Percentiles rank a stretch among this genome's conserved stretches.
These are phyloP conservation scores for Schwanniomyces polymorphus DNA, from an alignment of 805 yeast species.

Conservation along the genomic window DNA sequence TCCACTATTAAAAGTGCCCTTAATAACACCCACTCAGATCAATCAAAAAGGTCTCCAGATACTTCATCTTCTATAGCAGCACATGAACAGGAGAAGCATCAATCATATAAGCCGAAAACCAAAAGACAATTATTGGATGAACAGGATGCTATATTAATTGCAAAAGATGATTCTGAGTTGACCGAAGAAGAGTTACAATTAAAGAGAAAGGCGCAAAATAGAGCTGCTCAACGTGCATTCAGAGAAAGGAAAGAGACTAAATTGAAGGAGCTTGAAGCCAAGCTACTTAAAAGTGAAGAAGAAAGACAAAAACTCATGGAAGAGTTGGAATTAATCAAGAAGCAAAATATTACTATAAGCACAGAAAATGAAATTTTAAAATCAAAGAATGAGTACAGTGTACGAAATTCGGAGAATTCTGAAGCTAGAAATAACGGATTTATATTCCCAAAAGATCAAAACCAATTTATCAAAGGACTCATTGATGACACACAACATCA, in stretches of 20 bases:
- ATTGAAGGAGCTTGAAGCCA: conserved; percentile 63
- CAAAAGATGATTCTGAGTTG: conserved; percentile 37
- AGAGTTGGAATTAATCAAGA: conserved; percentile 51
- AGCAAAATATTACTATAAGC: conserved; percentile 54
- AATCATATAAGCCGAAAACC: conserved; percentile 10
- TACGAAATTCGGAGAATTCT: neutral
- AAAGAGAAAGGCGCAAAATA: conserved; percentile 73
- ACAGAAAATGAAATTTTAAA: conserved; percentile 63
- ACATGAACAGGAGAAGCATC: neutral
- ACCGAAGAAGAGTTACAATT: conserved; percentile 44
- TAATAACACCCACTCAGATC: neutral
- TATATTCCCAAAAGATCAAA: conserved; percentile 34
- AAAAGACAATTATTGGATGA: conserved; percentile 32
- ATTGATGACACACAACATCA: conserved; percentile 24
- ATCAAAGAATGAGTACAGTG: neutral
- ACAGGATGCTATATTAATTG: conserved; percentile 34
- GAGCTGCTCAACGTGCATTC: conserved; percentile 88
- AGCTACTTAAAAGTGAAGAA: conserved; percentile 56
- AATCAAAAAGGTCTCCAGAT: neutral
- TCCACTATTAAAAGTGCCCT: neutral
- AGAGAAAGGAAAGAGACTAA: conserved; percentile 77
- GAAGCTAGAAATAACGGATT: conserved; percentile 15
- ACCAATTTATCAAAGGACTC: conserved; percentile 31
- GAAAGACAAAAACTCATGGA: conserved; percentile 47
- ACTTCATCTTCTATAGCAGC: neutral